A percentile compares a stretch with the other conserved stretches of the same genome.
phyloP scores from a whole-genome alignment of 2,329 filamentous ascomycete genomes.

The Colletotrichum sp. region DNA sequence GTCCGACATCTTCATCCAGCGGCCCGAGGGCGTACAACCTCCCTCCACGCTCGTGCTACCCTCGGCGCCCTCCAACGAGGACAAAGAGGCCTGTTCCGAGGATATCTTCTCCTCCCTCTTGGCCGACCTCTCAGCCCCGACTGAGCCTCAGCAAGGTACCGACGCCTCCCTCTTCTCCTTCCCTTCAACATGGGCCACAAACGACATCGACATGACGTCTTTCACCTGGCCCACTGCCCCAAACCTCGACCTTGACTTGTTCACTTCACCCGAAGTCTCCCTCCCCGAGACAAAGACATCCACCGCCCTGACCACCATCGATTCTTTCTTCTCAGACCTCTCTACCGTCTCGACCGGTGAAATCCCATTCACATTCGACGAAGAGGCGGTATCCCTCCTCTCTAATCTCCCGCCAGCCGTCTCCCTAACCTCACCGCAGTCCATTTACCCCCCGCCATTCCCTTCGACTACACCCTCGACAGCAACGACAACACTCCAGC shows the following conservation, averaged over 20 bases:
- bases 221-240: not conserved
- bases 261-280: not conserved
- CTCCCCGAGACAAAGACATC: not conserved
- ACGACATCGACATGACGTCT: not conserved
- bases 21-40: not conserved
- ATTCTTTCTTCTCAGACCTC: not conserved
- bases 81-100: not conserved
- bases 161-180: not conserved
- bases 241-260: not conserved
- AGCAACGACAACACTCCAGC: not conserved
- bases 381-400: not conserved
- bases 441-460: not conserved
- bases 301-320: not conserved
- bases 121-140: not conserved
- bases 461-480: not conserved
- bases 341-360: not conserved
- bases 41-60: not conserved
- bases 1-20: not conserved
- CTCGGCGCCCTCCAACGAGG: not conserved
- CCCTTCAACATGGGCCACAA: not conserved
- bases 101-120: not conserved
- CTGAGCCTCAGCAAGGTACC: not conserved
- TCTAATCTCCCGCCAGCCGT: not conserved
- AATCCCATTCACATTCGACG: not conserved
- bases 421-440: not conserved